Evolutionary conservation across 768 basidiomycete species (phyloP).

Genomic region (Russula compacta): DNA sequence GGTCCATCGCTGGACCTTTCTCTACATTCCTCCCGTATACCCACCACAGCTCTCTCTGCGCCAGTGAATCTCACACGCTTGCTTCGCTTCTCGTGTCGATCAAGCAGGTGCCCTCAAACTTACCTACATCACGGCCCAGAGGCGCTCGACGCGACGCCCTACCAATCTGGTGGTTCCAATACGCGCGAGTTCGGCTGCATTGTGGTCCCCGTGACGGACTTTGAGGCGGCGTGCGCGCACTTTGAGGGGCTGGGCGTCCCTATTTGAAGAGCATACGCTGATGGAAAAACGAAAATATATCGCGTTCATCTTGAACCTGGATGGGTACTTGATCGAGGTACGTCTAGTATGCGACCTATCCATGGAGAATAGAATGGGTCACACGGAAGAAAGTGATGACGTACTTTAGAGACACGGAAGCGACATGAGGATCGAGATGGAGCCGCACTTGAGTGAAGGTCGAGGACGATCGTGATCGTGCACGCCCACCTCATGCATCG

Average conservation of each 20-base stretch:
- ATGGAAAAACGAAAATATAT: constrained; percentile 79
- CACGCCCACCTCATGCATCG: no score
- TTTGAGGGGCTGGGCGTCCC: constrained; percentile 71
- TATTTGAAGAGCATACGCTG: constrained; percentile 78
- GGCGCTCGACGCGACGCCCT: constrained; percentile 71
- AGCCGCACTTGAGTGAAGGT: no score
- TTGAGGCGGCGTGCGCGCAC: constrained; percentile 73
- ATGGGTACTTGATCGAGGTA: constrained; percentile 36
- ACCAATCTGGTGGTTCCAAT: constrained; percentile 78
- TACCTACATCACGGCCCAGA: constrained; percentile 88
- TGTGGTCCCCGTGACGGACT: constrained; percentile 73
- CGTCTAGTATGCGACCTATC: no score
- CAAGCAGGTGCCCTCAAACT: constrained; percentile 65
- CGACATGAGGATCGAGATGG: no score
- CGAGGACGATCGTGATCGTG: no score
- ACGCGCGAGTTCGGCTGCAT: constrained; percentile 84
- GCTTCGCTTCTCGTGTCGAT: background rate
- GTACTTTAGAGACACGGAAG: no score
- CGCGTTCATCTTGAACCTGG: constrained; percentile 79
- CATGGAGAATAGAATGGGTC: no score
- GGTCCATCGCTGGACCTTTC: no score
- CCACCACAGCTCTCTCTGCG: background rate
- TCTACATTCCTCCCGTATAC: background rate
- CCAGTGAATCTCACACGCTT: background rate
- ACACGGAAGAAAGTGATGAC: no score